Percentiles rank a stretch among this genome's conserved stretches.
Evolutionary conservation across 495 filamentous ascomycete species (phyloP).

Genomic region (Tetracladium setigerum): DNA sequence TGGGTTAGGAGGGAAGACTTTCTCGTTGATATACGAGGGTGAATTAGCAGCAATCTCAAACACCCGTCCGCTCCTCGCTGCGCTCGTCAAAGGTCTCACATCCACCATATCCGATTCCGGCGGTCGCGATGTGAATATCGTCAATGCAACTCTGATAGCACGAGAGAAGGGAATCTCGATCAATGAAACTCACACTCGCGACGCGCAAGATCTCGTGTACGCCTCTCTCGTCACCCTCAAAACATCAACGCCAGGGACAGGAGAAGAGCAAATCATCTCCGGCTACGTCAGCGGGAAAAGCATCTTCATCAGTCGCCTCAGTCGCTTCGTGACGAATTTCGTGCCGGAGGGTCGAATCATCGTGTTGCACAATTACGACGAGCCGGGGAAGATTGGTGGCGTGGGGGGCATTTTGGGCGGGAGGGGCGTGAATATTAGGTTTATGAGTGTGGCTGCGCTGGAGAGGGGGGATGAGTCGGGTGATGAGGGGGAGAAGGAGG

Average conservation of each 20-base stretch:
- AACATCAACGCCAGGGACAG: conserved; percentile 11
- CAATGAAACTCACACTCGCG: conserved; percentile 53
- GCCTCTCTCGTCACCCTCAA: conserved; percentile 54
- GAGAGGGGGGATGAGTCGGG: conserved; percentile 29
- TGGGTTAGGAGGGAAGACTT: conserved; percentile 43
- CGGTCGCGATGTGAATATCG: conserved; percentile 62
- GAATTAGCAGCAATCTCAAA: conserved; percentile 53
- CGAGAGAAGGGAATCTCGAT: conserved; percentile 62
- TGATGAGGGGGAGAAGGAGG: conserved; percentile 38
- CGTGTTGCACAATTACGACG: conserved; percentile 63
- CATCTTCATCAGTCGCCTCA: conserved; percentile 57
- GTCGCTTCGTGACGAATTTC: conserved; percentile 56
- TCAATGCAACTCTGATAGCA: conserved; percentile 62
- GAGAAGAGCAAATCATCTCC: conserved; percentile 46
- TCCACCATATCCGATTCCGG: conserved; percentile 47
- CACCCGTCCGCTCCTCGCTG: conserved; percentile 63
- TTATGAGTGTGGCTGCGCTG: conserved; percentile 57
- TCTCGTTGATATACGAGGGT: conserved; percentile 64
- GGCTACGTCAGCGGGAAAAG: conserved; percentile 53
- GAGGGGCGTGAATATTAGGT: conserved; percentile 60
- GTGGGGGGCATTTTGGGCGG: conserved; percentile 56
- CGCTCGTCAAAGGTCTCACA: conserved; percentile 60
- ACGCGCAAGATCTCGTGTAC: conserved; percentile 42
- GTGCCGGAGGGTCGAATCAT: conserved; percentile 55
- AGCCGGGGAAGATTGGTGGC: conserved; percentile 64